Percentiles rank a stretch among this genome's conserved stretches.
These are phyloP conservation scores for Beauveria pseudobassiana DNA, from an alignment of 2,329 filamentous ascomycete genomes.

Conservation along the genomic window DNA sequence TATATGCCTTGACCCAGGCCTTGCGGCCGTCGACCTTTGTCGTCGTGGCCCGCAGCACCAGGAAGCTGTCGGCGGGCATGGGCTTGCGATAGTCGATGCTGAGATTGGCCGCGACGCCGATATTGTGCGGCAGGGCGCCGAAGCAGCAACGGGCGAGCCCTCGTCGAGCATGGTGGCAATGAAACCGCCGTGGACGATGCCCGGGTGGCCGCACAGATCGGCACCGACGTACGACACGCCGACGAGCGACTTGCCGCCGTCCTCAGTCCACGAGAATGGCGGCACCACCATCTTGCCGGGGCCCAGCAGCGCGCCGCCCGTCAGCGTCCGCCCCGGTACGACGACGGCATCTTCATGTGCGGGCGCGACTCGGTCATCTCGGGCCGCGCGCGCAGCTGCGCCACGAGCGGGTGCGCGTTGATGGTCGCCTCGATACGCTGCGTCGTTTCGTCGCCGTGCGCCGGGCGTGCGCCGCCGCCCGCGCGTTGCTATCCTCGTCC, in stretches of 20 bases:
- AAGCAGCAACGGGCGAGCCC: constrained; percentile 81
- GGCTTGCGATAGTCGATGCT: constrained; percentile 78
- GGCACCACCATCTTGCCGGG: constrained; percentile 72
- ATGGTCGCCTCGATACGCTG: constrained; percentile 65
- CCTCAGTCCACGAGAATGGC: constrained; percentile 68
- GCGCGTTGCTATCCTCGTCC: constrained; percentile 64
- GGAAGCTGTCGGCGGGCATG: constrained; percentile 63
- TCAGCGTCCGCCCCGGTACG: constrained; percentile 69
- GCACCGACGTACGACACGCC: constrained; percentile 70
- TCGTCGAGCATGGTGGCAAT: constrained; percentile 92
- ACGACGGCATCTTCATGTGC: constrained; percentile 74
- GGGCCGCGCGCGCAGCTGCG: constrained; percentile 58
- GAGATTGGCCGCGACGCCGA: constrained; percentile 80
- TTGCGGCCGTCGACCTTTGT: constrained; percentile 85
- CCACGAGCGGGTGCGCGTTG: constrained; percentile 64
- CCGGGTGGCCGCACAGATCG: constrained; percentile 81
- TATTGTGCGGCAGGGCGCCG: constrained; percentile 75
- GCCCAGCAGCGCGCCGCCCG: constrained; percentile 70
- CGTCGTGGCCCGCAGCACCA: constrained; percentile 73
- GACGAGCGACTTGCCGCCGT: constrained; percentile 60
- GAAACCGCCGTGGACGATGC: constrained; percentile 83
- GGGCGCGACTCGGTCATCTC: constrained; percentile 71
- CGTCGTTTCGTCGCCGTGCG: constrained; percentile 39
- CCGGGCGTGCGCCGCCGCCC: constrained; percentile 43
- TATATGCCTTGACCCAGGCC: constrained; percentile 80